These are phyloP conservation scores for Globisporangium cederbergense DNA, from an alignment of 352 stramenopile species.

Conservation along the genomic window DNA sequence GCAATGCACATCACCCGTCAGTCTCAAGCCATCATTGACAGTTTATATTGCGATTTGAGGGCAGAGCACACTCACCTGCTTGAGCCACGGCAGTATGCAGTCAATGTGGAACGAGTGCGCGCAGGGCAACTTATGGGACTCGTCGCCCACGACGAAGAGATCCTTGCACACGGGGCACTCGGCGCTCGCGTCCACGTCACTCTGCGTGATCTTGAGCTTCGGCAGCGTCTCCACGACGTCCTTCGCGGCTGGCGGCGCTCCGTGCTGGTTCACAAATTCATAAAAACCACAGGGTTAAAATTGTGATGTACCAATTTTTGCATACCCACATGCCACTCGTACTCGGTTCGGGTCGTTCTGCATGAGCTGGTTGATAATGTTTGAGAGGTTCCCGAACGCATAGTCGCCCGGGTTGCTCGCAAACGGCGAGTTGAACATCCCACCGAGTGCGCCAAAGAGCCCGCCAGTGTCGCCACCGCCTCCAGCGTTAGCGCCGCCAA, in stretches of 20 bases:
- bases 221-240: slow-evolving; percentile 71
- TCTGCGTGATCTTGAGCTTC: slow-evolving; percentile 68
- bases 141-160: slow-evolving; percentile 73
- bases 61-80: slow-evolving; percentile 27
- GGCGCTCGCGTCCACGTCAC: slow-evolving; percentile 67
- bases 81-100: slow-evolving; percentile 85
- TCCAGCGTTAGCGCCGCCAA: slow-evolving; percentile 35
- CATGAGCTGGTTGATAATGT: slow-evolving; percentile 88
- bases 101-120: slow-evolving; percentile 79
- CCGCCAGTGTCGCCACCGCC: slow-evolving; percentile 35
- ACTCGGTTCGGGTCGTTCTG: slow-evolving; percentile 85
- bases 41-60: neutral
- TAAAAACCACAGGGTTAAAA: slow-evolving; percentile 5
- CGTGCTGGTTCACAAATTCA: slow-evolving; percentile 44
- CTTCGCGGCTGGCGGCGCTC: slow-evolving; percentile 72
- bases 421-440: slow-evolving; percentile 35
- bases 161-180: slow-evolving; percentile 89
- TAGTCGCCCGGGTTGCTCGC: slow-evolving; percentile 76
- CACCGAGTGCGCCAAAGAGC: slow-evolving; percentile 57
- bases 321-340: slow-evolving; percentile 17
- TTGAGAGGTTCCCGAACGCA: slow-evolving; percentile 80
- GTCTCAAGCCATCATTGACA: neutral
- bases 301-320: neutral
- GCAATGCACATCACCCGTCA: neutral
- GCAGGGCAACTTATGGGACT: slow-evolving; percentile 72